Conservation (phyloP, 2,329 filamentous ascomycete genomes). For the Ophiocordyceps polyrhachis-furcata region DNA sequence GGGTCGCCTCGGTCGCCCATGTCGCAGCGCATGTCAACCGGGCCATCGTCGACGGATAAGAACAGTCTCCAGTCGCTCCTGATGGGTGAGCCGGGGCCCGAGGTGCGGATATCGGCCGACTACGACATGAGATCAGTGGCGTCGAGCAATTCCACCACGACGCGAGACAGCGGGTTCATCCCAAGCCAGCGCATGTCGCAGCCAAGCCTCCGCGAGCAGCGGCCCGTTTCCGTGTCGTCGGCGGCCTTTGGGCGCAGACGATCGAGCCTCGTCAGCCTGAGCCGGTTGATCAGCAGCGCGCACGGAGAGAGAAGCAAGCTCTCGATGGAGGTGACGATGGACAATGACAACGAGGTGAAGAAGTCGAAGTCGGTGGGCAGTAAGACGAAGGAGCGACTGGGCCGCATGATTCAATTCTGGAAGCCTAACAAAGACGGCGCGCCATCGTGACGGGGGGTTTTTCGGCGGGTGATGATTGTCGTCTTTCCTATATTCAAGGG, state of each 20-base stretch:
- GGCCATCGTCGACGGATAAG: constrained; percentile 56
- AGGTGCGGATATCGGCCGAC: constrained; percentile 51
- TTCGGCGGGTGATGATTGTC: not conserved
- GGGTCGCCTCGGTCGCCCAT: constrained; percentile 52
- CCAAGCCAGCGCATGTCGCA: constrained; percentile 28
- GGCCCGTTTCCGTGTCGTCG: constrained; percentile 43
- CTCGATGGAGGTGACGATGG: constrained; percentile 44
- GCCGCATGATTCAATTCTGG: constrained; percentile 66
- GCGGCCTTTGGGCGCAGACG: constrained; percentile 49
- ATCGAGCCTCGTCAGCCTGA: constrained; percentile 59
- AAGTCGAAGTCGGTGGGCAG: constrained; percentile 37
- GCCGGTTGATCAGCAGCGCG: constrained; percentile 55
- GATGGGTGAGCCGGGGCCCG: constrained; percentile 56
- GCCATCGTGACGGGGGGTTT: constrained; percentile 7
- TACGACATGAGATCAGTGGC: constrained; percentile 53
- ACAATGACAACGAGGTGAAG: constrained; percentile 33
- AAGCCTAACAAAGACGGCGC: constrained; percentile 32
- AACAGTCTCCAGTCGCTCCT: constrained; percentile 51
- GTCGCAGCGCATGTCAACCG: constrained; percentile 54
- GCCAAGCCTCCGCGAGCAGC: constrained; percentile 31
- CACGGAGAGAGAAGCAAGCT: constrained; percentile 61
- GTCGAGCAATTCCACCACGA: constrained; percentile 62
- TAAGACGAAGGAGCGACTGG: constrained; percentile 45
- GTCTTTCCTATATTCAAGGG: not conserved
- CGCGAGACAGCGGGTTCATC: constrained; percentile 40